These are phyloP conservation scores for Marvania coccoides DNA, from an alignment of 139 green algal genomes.

Conservation along the genomic window DNA sequence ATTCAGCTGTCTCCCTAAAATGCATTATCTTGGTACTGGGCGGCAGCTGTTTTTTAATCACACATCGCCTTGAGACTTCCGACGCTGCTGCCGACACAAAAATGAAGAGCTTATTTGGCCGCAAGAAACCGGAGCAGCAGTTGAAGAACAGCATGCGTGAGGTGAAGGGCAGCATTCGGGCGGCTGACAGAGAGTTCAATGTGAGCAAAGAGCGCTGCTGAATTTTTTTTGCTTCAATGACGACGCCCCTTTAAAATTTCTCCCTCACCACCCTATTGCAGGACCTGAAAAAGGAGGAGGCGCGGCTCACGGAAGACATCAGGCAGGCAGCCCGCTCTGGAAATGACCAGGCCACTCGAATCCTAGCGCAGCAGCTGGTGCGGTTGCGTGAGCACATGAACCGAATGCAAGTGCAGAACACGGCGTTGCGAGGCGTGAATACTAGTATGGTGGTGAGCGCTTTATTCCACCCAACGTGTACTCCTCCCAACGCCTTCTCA, in stretches of 20 bases:
- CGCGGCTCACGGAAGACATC: conserved; percentile 7
- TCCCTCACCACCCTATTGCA: neutral
- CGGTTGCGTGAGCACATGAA: conserved; percentile 44
- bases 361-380: conserved; percentile 55
- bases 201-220: neutral
- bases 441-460: conserved; percentile 45
- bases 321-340: conserved; percentile 13
- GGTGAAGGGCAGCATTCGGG: neutral
- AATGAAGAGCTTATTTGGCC: neutral
- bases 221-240: neutral
- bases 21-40: too few species aligned
- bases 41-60: too few species aligned
- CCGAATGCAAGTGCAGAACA: conserved; percentile 41
- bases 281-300: conserved; percentile 6
- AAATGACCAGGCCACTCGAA: conserved; percentile 29
- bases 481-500: neutral
- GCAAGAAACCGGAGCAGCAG: neutral
- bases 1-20: too few species aligned
- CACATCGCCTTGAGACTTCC: too few species aligned
- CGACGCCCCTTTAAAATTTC: neutral
- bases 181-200: neutral
- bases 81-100: too few species aligned
- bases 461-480: neutral
- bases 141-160: neutral
- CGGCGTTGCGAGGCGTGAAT: conserved; percentile 48